Base-by-base conservation (phyloP, 2,329 filamentous ascomycete genomes). In the Cordyceps militaris region DNA sequence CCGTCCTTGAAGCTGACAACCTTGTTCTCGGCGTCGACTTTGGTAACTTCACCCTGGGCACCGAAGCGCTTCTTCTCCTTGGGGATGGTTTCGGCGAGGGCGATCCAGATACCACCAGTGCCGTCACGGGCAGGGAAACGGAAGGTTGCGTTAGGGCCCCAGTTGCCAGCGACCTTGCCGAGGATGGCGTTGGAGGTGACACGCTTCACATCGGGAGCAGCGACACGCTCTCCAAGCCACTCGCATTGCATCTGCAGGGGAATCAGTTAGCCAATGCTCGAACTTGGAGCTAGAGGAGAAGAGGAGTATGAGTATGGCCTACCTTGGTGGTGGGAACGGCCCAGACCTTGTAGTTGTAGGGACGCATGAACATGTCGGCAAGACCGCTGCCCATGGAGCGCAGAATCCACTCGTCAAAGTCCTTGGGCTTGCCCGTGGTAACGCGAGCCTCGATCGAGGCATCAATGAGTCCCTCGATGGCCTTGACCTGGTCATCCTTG, bases 291-390 rank as follows among this genome's bases (percentile, higher is more conserved):
- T 13, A 11, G 4, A 10, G n/a, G 40, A 2, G 11, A 10, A 14
- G 28, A 7, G 19, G n/a, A 23, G 19, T 21, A 9, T 32, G 13
- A 21, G 13, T 21, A 32, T 16, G 28, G 63, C 80, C 68, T 81
- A 95, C 91, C 86, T 96, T 96, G 66, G 88, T 96, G 58, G 93
- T 97, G 60, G 94, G 94, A 67, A 97, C 93, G 62, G 94, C 94
- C 94, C 94, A 99, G 72, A 99, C 94, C 80, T 99, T 99, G 86
- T 87, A 99, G 85, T 99, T 99, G 83, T 99, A 99, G 56, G 94
- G 94, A 68, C 94, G 84, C 94, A 99, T 99, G 84, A 99, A 99
- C 67, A 93, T 82, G 73, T 99, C 86, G 65, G 92, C 93, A 69
- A 99, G 82, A 67, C 93, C 93, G 67, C 84, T 79, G 68, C 94